Conservation (phyloP, 352 stramenopile species). For the Phytophthora sp. region DNA sequence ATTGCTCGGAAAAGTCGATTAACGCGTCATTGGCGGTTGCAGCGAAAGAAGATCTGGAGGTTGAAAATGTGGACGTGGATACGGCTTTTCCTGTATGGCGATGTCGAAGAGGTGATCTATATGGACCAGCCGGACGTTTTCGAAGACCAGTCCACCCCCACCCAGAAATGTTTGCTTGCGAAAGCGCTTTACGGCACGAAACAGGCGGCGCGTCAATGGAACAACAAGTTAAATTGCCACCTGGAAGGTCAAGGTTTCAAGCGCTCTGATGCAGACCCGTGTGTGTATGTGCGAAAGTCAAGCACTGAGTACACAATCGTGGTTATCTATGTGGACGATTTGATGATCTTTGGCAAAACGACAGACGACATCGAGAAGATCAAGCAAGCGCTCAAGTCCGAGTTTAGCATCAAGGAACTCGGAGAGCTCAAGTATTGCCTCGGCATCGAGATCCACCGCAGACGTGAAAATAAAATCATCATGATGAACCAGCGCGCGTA, state of each 20-base stretch:
- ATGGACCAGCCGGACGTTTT: too few relatives aligned
- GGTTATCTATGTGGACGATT: not conserved
- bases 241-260: not conserved
- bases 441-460: not conserved
- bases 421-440: not conserved
- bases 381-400: not conserved
- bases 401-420: not conserved
- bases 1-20: too few relatives aligned
- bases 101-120: too few relatives aligned
- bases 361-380: not conserved
- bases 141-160: too few relatives aligned
- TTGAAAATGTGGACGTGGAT: too few relatives aligned
- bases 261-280: not conserved
- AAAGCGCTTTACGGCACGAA: not conserved
- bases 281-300: not conserved
- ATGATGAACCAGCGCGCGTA: too few relatives aligned
- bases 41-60: too few relatives aligned
- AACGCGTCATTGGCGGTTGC: too few relatives aligned
- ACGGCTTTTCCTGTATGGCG: too few relatives aligned
- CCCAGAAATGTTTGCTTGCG: not conserved
- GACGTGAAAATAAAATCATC: not conserved
- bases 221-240: not conserved
- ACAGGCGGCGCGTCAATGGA: not conserved
- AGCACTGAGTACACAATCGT: not conserved
- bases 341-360: not conserved